Percentiles rank a stretch among this genome's conserved stretches.
Conservation (phyloP, 169 alveolate species). For the Amoebophrya sp. region DNA sequence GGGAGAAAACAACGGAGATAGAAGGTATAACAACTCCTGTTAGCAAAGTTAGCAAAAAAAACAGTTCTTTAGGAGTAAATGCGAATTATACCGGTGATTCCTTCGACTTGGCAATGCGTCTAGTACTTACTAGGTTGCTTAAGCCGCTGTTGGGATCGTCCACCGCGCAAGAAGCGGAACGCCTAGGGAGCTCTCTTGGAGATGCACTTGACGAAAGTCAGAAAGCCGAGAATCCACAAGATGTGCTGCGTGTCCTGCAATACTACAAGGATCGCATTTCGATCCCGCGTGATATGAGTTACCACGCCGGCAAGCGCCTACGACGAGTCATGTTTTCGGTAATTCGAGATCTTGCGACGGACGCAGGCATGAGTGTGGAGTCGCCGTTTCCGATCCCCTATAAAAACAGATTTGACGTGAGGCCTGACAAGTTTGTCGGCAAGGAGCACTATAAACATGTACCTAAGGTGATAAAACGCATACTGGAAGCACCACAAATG, state of each 20-base stretch:
- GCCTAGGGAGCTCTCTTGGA: too few relatives aligned
- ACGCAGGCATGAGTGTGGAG: background rate
- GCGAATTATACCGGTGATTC: background rate
- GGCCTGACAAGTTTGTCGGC: conserved; percentile 19
- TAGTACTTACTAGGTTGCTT: background rate
- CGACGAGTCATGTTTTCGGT: background rate
- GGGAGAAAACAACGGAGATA: too few relatives aligned
- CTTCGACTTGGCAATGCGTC: background rate
- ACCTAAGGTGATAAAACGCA: too few relatives aligned
- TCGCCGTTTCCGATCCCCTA: background rate
- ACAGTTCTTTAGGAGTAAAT: background rate
- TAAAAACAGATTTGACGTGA: background rate
- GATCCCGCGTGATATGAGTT: background rate
- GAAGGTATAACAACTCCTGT: background rate
- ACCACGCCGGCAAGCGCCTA: background rate
- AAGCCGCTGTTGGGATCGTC: too few relatives aligned
- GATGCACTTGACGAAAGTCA: background rate
- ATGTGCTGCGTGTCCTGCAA: background rate
- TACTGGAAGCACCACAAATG: too few relatives aligned
- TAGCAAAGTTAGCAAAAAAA: background rate
- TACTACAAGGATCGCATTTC: background rate
- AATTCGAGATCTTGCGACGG: background rate
- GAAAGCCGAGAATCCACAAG: background rate
- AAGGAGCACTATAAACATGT: background rate
- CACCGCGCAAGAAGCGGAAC: too few relatives aligned